These are phyloP conservation scores for Patellaria atrata DNA, from an alignment of 495 filamentous ascomycete genomes.

Conservation along the genomic window DNA sequence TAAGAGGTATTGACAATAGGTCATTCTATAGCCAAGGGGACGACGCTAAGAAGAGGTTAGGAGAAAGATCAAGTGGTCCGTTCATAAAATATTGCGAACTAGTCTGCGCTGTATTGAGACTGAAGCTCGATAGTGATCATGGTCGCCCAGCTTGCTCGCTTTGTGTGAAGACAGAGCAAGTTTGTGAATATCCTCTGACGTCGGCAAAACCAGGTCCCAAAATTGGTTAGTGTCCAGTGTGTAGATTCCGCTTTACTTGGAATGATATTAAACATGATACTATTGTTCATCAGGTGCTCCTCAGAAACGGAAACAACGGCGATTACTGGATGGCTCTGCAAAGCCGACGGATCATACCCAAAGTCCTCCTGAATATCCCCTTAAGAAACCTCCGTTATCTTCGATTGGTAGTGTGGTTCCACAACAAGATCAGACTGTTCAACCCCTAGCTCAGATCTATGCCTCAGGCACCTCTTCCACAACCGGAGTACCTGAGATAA, in stretches of 20 bases:
- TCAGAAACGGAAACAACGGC: conserved; percentile 1
- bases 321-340: background rate
- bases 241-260: background rate
- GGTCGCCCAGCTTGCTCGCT: background rate
- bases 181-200: conserved; percentile 1
- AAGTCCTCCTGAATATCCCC: background rate
- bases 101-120: background rate
- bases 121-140: background rate
- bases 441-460: too few relatives aligned
- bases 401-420: background rate
- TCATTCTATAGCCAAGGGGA: background rate
- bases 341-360: background rate
- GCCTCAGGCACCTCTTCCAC: too few relatives aligned
- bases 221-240: too few relatives aligned
- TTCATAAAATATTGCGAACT: background rate
- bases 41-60: background rate
- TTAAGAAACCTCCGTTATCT: background rate
- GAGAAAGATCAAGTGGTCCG: conserved; percentile 3
- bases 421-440: too few relatives aligned
- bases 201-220: conserved; percentile 4
- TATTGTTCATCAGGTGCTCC: background rate
- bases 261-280: background rate
- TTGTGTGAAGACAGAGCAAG: conserved; percentile 1
- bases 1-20: background rate
- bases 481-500: too few relatives aligned